Evolutionary conservation across 2,329 filamentous ascomycete species (phyloP), one percentile per base, ranked within the genome.

Genomic region (Colletotrichum costaricense): DNA sequence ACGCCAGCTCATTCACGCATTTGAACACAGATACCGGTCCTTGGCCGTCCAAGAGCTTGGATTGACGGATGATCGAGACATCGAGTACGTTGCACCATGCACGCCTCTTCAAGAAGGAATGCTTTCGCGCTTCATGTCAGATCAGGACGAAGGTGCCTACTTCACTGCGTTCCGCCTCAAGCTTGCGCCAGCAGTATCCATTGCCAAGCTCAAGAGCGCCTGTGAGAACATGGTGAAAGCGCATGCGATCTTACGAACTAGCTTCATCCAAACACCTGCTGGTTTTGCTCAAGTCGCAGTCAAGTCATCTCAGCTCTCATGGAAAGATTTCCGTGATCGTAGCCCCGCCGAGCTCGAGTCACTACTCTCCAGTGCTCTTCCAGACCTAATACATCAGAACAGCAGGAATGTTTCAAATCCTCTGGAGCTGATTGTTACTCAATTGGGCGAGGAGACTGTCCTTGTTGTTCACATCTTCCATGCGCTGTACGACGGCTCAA

Each of bases 71-170:
- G 63, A 64, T 1, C 78, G 82, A 6, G 84, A 91, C 1, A 88
- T 98, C 11, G 93, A 97, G 78, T 89, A 90, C 71, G 89, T 98
- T 64, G 91, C 91, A 0, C 95, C 95, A 4, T 98, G 95, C 79
- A 97, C 95, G 1, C 90, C 95, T 0, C 84, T 98, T 1, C 95
- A 98, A 78, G 91, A 96, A 79, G 95, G 95, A 0, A 96, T 98
- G 85, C 90, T 98, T 63, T 93, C 93, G 6, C 89, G 91, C 62
- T 92, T 91, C 28, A 80, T 93, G 49, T 88, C 82, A 0, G 79
- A 90, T 11, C 90, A 85, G 22, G 82, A 87, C 0, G 80, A 84
- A 0, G 85, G 87, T 0, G 83, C 93, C 0, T 98, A 98, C 79
- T 97, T 96, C 81, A 95, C 95, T 69, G 86, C 87, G 0, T 97